These are phyloP conservation scores for Lentinula sp. DNA, from an alignment of 768 basidiomycete genomes.

Conservation along the genomic window DNA sequence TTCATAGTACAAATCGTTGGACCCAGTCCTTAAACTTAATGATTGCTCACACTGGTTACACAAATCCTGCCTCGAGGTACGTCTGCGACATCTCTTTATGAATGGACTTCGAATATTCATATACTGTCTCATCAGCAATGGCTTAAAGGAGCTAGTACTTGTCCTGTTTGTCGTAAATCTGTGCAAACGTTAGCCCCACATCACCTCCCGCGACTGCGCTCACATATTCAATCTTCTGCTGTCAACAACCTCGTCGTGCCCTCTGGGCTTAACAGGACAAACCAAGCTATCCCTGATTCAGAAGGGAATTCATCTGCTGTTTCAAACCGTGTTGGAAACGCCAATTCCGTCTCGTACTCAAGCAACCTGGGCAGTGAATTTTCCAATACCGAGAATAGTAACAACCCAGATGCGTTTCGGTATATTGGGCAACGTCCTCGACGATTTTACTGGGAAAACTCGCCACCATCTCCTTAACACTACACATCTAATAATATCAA, in stretches of 20 bases:
- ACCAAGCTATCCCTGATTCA: neutral
- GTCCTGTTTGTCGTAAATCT: conserved; percentile 72
- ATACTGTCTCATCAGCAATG: conserved; percentile 54
- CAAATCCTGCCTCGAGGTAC: conserved; percentile 67
- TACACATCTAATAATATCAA: too few species aligned
- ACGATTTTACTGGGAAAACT: neutral
- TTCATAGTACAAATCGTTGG: conserved; percentile 55
- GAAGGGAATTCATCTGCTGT: neutral
- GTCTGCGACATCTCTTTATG: conserved; percentile 11
- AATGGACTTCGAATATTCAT: conserved; percentile 4
- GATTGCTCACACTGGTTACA: conserved; percentile 82
- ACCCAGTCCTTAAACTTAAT: conserved; percentile 57
- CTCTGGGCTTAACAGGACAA: neutral
- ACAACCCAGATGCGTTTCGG: neutral
- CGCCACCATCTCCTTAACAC: neutral
- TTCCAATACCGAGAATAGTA: neutral
- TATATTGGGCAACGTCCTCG: neutral
- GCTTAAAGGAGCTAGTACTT: conserved; percentile 70
- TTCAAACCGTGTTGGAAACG: neutral
- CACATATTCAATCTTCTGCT: neutral
- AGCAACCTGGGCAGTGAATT: neutral
- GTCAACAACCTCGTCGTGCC: too few species aligned
- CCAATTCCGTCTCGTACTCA: neutral
- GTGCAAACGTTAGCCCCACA: conserved; percentile 26
- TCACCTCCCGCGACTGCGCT: neutral